Evolutionary conservation across 257 asterid genomes (phyloP).

Genomic region (Fraxinus quadrangulata): DNA sequence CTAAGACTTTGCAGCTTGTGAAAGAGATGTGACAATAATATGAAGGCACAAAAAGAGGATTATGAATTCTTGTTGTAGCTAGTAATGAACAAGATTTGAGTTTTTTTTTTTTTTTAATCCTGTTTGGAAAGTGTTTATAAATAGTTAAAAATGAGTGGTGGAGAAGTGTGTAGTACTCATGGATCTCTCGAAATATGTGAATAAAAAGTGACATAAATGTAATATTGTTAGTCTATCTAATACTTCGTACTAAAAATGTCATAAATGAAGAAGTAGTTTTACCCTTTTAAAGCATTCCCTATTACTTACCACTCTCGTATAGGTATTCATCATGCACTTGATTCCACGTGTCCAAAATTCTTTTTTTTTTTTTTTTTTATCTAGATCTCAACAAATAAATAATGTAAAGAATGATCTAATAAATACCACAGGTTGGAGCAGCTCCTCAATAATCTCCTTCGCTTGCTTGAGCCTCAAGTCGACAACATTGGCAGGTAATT

Average conservation of each 20-base stretch:
- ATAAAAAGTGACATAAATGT: neutral
- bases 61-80: neutral
- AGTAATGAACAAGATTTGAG: neutral
- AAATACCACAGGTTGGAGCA: conserved; percentile 85
- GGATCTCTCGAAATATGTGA: too few species aligned
- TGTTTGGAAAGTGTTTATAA: too few species aligned
- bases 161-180: too few species aligned
- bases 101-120: neutral
- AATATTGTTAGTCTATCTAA: neutral
- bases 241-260: neutral
- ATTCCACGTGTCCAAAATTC: neutral
- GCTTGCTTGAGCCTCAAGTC: conserved; percentile 73
- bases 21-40: neutral
- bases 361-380: neutral
- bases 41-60: neutral
- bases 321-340: neutral
- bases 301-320: neutral
- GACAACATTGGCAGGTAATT: conserved; percentile 55
- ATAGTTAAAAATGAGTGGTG: too few species aligned
- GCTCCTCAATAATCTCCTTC: conserved; percentile 70
- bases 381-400: too few species aligned
- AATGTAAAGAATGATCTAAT: neutral
- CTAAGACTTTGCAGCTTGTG: neutral
- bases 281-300: neutral
- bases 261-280: neutral